Conservation (phyloP, 202 grass and related monocot genomes). For the Cymbopogon flexuosus region DNA sequence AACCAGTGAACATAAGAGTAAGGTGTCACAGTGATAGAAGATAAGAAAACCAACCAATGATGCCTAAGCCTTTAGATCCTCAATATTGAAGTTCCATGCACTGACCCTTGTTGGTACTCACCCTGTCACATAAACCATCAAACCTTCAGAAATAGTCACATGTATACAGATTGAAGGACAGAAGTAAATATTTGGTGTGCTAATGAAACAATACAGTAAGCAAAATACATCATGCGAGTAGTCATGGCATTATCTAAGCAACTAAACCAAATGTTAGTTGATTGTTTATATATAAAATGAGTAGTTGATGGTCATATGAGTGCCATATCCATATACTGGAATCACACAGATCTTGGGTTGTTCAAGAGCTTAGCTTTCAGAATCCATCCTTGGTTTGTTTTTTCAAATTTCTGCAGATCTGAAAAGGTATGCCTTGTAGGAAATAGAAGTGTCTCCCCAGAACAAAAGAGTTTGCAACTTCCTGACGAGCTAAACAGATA, state of each 20-base stretch:
- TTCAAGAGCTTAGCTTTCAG: neutral
- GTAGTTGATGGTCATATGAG: neutral
- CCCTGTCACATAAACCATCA: slow-evolving; percentile 40
- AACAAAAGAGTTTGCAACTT: neutral
- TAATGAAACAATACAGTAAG: neutral
- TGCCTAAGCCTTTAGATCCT: slow-evolving; percentile 92
- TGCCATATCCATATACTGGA: neutral
- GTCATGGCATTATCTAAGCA: neutral
- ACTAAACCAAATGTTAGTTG: neutral
- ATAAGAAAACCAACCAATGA: slow-evolving; percentile 49
- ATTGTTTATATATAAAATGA: slow-evolving; percentile 1
- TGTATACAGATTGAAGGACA: neutral
- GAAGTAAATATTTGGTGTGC: neutral
- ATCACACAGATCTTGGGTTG: neutral
- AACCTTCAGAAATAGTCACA: slow-evolving; percentile 9
- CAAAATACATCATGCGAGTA: slow-evolving; percentile 15
- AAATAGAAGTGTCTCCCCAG: neutral
- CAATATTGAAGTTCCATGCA: slow-evolving; percentile 96
- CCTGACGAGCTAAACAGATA: neutral
- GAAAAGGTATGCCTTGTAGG: neutral
- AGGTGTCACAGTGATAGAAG: slow-evolving; percentile 15
- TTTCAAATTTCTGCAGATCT: neutral
- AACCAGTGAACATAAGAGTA: slow-evolving; percentile 37
- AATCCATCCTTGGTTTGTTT: neutral
- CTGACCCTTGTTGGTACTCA: slow-evolving; percentile 95